These are phyloP conservation scores for Neurospora sublineolata DNA, from an alignment of 495 filamentous ascomycete species.

Conservation along the genomic window DNA sequence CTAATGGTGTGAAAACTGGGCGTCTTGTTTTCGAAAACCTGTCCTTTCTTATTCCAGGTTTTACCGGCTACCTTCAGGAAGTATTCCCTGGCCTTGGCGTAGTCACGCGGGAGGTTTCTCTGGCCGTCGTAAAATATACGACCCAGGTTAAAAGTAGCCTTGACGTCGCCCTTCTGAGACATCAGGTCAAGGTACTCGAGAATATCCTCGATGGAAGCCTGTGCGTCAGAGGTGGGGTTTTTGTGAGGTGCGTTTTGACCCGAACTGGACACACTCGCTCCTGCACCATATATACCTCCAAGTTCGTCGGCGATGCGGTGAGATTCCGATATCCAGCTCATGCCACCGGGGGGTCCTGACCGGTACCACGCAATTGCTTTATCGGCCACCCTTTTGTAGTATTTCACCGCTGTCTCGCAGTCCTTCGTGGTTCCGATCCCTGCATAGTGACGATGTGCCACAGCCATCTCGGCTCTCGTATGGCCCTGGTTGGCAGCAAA, in stretches of 20 bases:
- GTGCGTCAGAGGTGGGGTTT: conserved; percentile 55
- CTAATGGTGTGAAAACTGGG: conserved; percentile 66
- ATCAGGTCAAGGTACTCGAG: conserved; percentile 90
- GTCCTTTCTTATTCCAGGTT: conserved; percentile 64
- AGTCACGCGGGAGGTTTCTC: conserved; percentile 58
- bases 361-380: conserved; percentile 79
- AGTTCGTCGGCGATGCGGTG: conserved; percentile 78
- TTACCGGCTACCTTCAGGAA: conserved; percentile 72
- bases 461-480: conserved; percentile 83
- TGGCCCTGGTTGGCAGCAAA: conserved; percentile 82
- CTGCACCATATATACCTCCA: conserved; percentile 90
- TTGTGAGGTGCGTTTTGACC: conserved; percentile 72
- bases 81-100: conserved; percentile 64
- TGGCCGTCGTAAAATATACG: conserved; percentile 86
- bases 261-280: conserved; percentile 81
- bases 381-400: conserved; percentile 89
- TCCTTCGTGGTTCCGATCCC: conserved; percentile 78
- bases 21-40: conserved; percentile 32
- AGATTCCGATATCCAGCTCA: conserved; percentile 58
- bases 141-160: conserved; percentile 80
- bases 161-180: conserved; percentile 86
- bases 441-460: conserved; percentile 74
- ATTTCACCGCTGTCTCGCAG: conserved; percentile 73
- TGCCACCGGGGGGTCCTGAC: conserved; percentile 85
- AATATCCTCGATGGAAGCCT: conserved; percentile 82